phyloP scores from a whole-genome alignment of 768 basidiomycete species.

The Termitomyces sp. region DNA sequence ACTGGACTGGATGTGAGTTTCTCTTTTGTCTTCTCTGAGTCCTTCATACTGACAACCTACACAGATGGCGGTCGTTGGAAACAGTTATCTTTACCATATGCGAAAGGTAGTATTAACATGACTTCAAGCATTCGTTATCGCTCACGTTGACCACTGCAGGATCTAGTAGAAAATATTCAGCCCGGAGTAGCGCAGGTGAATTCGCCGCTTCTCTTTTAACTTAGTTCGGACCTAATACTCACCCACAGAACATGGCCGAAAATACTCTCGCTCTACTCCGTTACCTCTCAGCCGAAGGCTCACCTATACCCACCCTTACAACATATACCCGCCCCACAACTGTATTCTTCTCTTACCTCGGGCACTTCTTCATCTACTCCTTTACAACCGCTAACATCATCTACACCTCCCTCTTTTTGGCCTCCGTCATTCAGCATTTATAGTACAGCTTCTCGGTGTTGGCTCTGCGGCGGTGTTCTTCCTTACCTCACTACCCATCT shows the following conservation, averaged over 20 bases:
- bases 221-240: conserved; percentile 14
- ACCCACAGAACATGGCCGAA: conserved; percentile 79
- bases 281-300: conserved; percentile 66
- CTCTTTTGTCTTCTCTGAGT: conserved; percentile 20
- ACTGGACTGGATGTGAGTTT: conserved; percentile 77
- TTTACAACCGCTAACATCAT: conserved; percentile 65
- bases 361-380: conserved; percentile 69
- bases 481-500: conserved; percentile 54
- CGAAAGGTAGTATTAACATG: conserved; percentile 56
- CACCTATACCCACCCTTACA: conserved; percentile 65
- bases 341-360: conserved; percentile 76
- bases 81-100: conserved; percentile 94
- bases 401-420: conserved; percentile 50
- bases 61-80: conserved; percentile 90
- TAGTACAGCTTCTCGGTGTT: conserved; percentile 61
- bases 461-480: conserved; percentile 80
- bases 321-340: conserved; percentile 53
- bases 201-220: background rate
- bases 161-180: conserved; percentile 81
- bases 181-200: conserved; percentile 67
- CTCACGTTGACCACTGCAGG: conserved; percentile 33
- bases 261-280: conserved; percentile 78
- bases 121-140: background rate
- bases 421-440: conserved; percentile 51
- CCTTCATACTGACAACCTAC: background rate